A percentile compares a stretch with the other conserved stretches of the same genome.
These are phyloP conservation scores for Aspergillus biplanus DNA, from an alignment of 495 filamentous ascomycete genomes.

Conservation along the genomic window DNA sequence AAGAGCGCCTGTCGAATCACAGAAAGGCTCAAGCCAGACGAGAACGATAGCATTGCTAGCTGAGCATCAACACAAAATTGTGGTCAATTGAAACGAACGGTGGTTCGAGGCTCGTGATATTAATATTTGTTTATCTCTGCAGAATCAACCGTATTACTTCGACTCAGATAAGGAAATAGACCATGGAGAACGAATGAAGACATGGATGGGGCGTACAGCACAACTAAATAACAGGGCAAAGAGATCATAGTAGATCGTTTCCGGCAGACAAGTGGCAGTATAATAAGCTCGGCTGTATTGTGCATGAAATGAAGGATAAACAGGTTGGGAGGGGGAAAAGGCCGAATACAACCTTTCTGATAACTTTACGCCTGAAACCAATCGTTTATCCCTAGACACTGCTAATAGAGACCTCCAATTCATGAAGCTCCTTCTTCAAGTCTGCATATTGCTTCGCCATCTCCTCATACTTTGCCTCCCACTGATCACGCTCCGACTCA, in stretches of 20 bases:
- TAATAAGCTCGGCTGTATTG: conserved; percentile 31
- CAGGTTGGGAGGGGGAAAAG: conserved; percentile 34
- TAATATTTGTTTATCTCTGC: no score
- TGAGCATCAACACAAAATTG: no score
- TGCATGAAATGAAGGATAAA: conserved; percentile 32
- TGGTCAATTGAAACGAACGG: no score
- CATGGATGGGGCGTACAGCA: conserved; percentile 8
- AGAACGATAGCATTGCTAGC: conserved; percentile 31
- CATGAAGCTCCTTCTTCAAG: conserved; percentile 90
- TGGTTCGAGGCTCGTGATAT: no score
- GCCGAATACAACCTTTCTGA: conserved; percentile 37
- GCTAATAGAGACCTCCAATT: conserved; percentile 85
- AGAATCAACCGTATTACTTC: no score
- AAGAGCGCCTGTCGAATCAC: conserved; percentile 65
- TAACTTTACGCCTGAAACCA: conserved; percentile 33
- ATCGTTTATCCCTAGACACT: conserved; percentile 67
- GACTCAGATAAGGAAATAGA: conserved; percentile 3
- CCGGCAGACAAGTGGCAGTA: conserved; percentile 29
- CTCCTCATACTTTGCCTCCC: conserved; percentile 97
- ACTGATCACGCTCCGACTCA: conserved; percentile 83
- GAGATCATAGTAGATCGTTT: conserved; percentile 30
- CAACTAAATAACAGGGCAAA: conserved; percentile 22
- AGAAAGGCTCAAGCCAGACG: conserved; percentile 51
- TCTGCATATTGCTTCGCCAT: conserved; percentile 82
- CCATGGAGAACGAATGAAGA: neutral